Evolutionary conservation across 1,284 basidiomycete genomes (phyloP).

Genomic region (Ganoderma leucocontextum): DNA sequence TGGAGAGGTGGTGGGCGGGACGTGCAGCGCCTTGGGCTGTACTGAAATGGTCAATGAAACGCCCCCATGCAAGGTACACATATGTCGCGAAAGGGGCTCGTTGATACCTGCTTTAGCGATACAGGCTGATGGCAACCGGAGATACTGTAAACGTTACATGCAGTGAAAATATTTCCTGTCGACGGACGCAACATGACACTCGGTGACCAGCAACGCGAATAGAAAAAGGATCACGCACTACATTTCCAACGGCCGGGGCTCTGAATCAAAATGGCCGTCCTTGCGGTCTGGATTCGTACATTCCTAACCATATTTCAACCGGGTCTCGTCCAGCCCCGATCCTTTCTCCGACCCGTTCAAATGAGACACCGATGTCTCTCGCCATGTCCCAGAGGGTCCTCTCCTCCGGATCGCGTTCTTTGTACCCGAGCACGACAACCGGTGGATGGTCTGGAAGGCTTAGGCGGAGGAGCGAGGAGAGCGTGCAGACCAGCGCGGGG

Average conservation of each 20-base stretch:
- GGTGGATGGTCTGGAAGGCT: conserved; percentile 41
- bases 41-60: neutral
- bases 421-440: conserved; percentile 79
- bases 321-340: conserved; percentile 63
- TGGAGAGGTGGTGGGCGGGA: neutral
- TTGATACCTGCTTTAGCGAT: neutral
- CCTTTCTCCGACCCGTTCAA: conserved; percentile 62
- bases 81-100: no score
- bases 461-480: conserved; percentile 53
- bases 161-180: no score
- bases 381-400: conserved; percentile 71
- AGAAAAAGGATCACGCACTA: neutral
- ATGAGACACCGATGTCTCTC: conserved; percentile 56
- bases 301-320: conserved; percentile 80
- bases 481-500: conserved; percentile 66
- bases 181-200: no score
- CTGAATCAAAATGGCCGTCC: neutral
- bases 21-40: neutral
- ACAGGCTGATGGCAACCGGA: no score
- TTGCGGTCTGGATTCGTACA: neutral
- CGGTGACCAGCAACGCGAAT: neutral
- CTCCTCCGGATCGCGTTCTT: conserved; percentile 81
- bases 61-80: neutral
- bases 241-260: neutral
- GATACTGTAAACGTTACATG: no score